phyloP scores from a whole-genome alignment of 306 rosid genomes.

The Begonia fuchsioides region DNA sequence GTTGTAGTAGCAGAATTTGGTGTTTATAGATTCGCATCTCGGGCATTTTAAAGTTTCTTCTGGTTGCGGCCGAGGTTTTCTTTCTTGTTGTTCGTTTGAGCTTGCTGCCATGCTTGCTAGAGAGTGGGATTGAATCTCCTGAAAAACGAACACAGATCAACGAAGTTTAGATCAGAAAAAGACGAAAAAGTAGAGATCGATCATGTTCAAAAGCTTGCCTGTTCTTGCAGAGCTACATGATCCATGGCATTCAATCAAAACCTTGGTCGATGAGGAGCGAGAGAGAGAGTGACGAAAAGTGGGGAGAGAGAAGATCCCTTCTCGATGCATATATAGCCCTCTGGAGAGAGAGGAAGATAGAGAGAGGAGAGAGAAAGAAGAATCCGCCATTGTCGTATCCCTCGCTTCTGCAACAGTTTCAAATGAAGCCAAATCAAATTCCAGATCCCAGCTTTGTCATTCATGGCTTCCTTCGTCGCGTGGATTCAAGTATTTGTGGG shows the following conservation, averaged over 20 bases:
- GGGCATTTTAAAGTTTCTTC: slow-evolving; percentile 85
- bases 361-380: slow-evolving; percentile 1
- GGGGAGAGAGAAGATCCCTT: not conserved
- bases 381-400: not conserved
- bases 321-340: not conserved
- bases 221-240: too few relatives aligned
- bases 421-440: not conserved
- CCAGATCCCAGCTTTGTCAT: not conserved
- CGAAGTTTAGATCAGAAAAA: too few relatives aligned
- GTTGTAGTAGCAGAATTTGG: slow-evolving; percentile 97
- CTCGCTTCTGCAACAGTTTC: not conserved
- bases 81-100: slow-evolving; percentile 45
- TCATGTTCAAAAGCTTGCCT: too few relatives aligned
- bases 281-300: too few relatives aligned
- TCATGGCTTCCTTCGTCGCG: slow-evolving; percentile 37
- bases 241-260: too few relatives aligned
- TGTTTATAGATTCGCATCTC: slow-evolving; percentile 83
- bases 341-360: slow-evolving; percentile 8
- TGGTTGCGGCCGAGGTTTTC: slow-evolving; percentile 64
- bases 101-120: slow-evolving; percentile 61
- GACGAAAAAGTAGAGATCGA: too few relatives aligned
- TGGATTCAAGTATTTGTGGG: slow-evolving; percentile 55
- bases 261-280: too few relatives aligned
- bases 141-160: slow-evolving; percentile 1
- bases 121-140: slow-evolving; percentile 69